A percentile compares a stretch with the other conserved stretches of the same genome.
These are phyloP conservation scores for Clitopilus passeckerianus DNA, from an alignment of 768 basidiomycete genomes.

Conservation along the genomic window DNA sequence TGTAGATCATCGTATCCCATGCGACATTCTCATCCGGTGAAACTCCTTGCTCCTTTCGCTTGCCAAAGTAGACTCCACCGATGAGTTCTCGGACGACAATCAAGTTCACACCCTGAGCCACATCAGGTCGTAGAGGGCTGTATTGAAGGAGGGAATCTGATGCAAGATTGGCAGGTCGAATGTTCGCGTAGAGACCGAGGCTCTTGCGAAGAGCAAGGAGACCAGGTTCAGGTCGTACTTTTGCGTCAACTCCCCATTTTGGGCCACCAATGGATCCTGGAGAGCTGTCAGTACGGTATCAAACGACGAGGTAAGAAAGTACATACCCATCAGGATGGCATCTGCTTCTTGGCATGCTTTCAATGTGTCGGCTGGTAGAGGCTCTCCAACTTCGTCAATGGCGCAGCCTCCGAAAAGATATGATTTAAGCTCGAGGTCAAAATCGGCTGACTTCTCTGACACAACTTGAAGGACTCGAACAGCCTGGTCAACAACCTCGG, in stretches of 20 bases:
- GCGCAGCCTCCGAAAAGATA: slow-evolving; percentile 90
- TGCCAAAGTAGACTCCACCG: slow-evolving; percentile 94
- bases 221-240: slow-evolving; percentile 90
- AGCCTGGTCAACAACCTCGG: slow-evolving; percentile 86
- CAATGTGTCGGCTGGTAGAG: slow-evolving; percentile 80
- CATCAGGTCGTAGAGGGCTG: slow-evolving; percentile 84
- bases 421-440: slow-evolving; percentile 68
- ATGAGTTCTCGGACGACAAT: slow-evolving; percentile 96
- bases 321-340: slow-evolving; percentile 90
- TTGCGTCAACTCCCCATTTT: slow-evolving; percentile 90
- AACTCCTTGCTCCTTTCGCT: slow-evolving; percentile 80
- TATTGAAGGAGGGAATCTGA: slow-evolving; percentile 83
- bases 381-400: slow-evolving; percentile 83
- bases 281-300: background rate
- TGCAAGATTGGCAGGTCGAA: slow-evolving; percentile 93
- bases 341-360: slow-evolving; percentile 90
- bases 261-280: slow-evolving; percentile 97
- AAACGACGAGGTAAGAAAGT: background rate
- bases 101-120: slow-evolving; percentile 83
- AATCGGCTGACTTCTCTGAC: slow-evolving; percentile 52
- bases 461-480: slow-evolving; percentile 75
- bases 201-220: slow-evolving; percentile 85
- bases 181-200: slow-evolving; percentile 95
- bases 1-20: slow-evolving; percentile 94
- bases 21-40: slow-evolving; percentile 64